These are phyloP conservation scores for Taiwanofungus camphoratus DNA, from an alignment of 1,284 basidiomycete species.

Conservation along the genomic window DNA sequence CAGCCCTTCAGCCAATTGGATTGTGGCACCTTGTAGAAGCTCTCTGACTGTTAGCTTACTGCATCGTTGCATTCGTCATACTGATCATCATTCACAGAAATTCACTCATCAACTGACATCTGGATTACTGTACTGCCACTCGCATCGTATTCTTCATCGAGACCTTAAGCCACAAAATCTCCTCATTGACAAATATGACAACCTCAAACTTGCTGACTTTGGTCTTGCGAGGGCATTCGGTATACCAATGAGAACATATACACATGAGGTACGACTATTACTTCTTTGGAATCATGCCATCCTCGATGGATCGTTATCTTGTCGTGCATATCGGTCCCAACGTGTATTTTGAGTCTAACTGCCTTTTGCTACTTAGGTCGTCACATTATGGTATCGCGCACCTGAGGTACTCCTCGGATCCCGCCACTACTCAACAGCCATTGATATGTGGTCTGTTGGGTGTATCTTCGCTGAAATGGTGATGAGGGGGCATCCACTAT, in stretches of 20 bases:
- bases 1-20: neutral
- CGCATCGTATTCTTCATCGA: constrained; percentile 93
- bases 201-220: constrained; percentile 95
- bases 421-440: constrained; percentile 92
- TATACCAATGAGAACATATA: constrained; percentile 96
- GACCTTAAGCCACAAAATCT: constrained; percentile 98
- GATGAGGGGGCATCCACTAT: constrained; percentile 82
- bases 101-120: constrained; percentile 85
- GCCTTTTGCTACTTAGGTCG: too few species aligned
- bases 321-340: too few species aligned
- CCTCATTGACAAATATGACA: constrained; percentile 86
- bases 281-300: too few species aligned
- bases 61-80: too few species aligned
- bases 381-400: constrained; percentile 97
- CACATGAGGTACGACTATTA: constrained; percentile 80
- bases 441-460: constrained; percentile 99
- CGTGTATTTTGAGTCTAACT: too few species aligned
- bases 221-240: constrained; percentile 96
- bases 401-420: constrained; percentile 96
- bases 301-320: too few species aligned
- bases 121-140: constrained; percentile 93
- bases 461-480: constrained; percentile 95
- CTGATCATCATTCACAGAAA: constrained; percentile 50
- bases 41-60: too few species aligned
- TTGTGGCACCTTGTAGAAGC: neutral